Evolutionary conservation across 2,329 filamentous ascomycete species (phyloP).

Genomic region (Cryphonectria naterciae): DNA sequence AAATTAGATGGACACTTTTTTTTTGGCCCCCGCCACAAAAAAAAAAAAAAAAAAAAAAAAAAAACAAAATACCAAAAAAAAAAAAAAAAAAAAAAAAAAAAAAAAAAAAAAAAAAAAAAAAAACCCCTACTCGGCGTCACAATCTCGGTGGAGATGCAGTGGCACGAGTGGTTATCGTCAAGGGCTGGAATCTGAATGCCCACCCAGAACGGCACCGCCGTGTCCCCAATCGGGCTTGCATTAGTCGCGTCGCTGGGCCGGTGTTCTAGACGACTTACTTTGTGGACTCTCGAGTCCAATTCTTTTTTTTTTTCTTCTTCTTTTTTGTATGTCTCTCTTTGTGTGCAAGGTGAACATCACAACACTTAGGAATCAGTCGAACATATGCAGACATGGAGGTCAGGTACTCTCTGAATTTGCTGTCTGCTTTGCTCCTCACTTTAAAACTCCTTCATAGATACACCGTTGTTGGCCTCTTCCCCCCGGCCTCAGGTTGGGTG

Average conservation of each 20-base stretch:
- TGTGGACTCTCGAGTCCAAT: neutral
- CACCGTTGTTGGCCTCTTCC: neutral
- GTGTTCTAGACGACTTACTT: conserved; percentile 32
- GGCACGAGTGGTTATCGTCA: conserved; percentile 2
- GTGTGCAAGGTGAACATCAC: too few species aligned
- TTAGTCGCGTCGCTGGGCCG: conserved; percentile 41
- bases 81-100: too few species aligned
- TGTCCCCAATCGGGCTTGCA: conserved; percentile 17
- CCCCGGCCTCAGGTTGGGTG: neutral
- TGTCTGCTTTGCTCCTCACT: neutral
- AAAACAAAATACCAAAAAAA: too few species aligned
- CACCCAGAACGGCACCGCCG: conserved; percentile 6
- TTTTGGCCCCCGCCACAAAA: too few species aligned
- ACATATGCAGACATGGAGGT: too few species aligned
- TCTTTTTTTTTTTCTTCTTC: neutral
- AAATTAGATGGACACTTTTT: too few species aligned
- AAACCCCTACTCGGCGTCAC: conserved; percentile 17
- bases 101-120: too few species aligned
- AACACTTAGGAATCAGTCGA: too few species aligned
- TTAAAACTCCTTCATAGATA: neutral
- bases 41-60: too few species aligned
- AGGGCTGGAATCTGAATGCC: conserved; percentile 3
- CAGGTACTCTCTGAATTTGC: too few species aligned
- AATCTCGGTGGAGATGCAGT: conserved; percentile 21
- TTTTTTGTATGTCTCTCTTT: neutral